Base-by-base conservation (phyloP, 2,329 filamentous ascomycete genomes). In the Trichoderma pleuroti region DNA sequence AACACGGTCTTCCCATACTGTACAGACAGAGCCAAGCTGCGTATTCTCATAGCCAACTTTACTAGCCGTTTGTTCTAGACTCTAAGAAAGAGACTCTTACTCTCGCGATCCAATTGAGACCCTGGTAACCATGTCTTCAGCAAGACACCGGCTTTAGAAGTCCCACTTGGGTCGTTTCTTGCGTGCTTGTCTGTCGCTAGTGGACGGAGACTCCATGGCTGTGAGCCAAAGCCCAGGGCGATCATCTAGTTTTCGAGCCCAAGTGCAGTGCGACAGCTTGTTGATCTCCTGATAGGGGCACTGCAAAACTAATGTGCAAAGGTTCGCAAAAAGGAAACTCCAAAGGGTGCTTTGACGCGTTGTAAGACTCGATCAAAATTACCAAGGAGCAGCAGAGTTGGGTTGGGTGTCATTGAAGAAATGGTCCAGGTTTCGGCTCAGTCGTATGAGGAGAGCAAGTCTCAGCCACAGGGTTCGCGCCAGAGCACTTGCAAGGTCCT, bases 381-480 rank as follows among this genome's bases (percentile, higher is more conserved):
- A 39, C 6, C 18, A 39, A 16, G 18, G 28, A 26, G 21, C 21
- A 34, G n/a, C 21, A 46, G 34, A 34, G 34, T 11, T 28, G 24
- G 30, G 34, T 11, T 28, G 24, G 30, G 8, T 8, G 56, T 49
- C 26, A 30, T 16, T 24, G 10, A 24, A 28, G n/a, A 16, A 57
- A 30, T 10, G 11, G 24, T 3, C 8, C 24, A 12, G 49, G 24
- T 6, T 26, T 26, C 34, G 24, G 34, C 21, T 26, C 64, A 34
- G 14, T 42, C 10, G 63, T 21, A 16, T 39, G 61, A 16, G 34
- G 18, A n/a, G 21, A 32, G 26, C 11, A 18, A 18, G 64, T 42
- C 64, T 67, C 64, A 67, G 64, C 64, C 64, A 57, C 64, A 42
- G 12, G n/a, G 64, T 67, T 67, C 64, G 52, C 36, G 61, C 61